These are phyloP conservation scores for Lactarius quietus DNA, from an alignment of 768 basidiomycete genomes.

Conservation along the genomic window DNA sequence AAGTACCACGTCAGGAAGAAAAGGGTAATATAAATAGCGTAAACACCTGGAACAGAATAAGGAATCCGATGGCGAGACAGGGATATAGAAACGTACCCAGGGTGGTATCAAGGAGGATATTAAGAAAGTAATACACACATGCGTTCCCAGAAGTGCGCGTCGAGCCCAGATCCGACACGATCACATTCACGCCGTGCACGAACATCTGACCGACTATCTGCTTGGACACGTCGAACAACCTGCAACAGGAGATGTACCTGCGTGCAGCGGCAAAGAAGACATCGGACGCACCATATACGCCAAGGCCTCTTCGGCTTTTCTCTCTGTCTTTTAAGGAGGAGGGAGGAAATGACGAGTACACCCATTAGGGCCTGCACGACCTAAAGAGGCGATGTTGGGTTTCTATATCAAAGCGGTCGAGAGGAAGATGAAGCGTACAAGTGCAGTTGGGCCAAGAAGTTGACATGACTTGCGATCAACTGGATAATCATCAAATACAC, in stretches of 20 bases:
- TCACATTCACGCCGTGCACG: conserved; percentile 73
- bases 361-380: conserved; percentile 86
- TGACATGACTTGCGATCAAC: conserved; percentile 44
- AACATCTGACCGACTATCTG: conserved; percentile 85
- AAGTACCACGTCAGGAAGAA: conserved; percentile 61
- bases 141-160: conserved; percentile 71
- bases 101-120: conserved; percentile 89
- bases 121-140: conserved; percentile 89
- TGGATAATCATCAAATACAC: conserved; percentile 35
- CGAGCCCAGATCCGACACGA: conserved; percentile 76
- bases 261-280: neutral
- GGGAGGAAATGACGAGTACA: conserved; percentile 80
- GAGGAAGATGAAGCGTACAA: conserved; percentile 33
- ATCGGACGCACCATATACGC: conserved; percentile 76
- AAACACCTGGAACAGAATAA: conserved; percentile 58
- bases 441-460: conserved; percentile 47
- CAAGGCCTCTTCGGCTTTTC: conserved; percentile 85
- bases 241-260: conserved; percentile 31
- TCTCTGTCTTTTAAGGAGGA: conserved; percentile 84
- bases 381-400: conserved; percentile 36
- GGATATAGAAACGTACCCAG: conserved; percentile 53
- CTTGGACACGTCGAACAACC: conserved; percentile 92
- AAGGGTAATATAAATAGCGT: conserved; percentile 70
- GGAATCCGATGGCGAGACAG: neutral
- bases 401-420: neutral